phyloP scores from a whole-genome alignment of 805 yeast genomes.

The Starmera quercuum region DNA sequence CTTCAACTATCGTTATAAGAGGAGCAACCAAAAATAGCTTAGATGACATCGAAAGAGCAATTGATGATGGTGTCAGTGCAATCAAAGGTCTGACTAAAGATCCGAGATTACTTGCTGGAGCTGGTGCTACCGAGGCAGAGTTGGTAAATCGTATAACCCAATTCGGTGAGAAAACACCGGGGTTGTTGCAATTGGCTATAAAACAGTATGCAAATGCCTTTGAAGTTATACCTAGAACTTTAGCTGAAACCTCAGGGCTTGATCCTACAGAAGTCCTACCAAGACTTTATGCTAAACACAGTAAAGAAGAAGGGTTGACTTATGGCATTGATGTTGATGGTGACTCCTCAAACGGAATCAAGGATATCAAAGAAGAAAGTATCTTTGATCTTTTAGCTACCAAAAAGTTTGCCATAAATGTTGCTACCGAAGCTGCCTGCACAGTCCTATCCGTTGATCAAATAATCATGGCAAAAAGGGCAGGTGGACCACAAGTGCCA shows the following conservation, averaged over 20 bases:
- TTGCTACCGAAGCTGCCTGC: constrained; percentile 92
- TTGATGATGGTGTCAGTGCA: constrained; percentile 93
- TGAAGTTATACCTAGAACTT: constrained; percentile 86
- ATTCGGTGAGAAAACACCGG: constrained; percentile 92
- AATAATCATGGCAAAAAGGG: constrained; percentile 97
- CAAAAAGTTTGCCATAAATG: constrained; percentile 79
- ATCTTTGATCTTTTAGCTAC: constrained; percentile 75
- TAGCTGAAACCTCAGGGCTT: constrained; percentile 92
- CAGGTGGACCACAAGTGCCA: constrained; percentile 95
- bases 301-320: constrained; percentile 32
- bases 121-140: constrained; percentile 92
- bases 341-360: constrained; percentile 55
- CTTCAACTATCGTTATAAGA: constrained; percentile 88
- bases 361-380: constrained; percentile 61
- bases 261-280: constrained; percentile 88
- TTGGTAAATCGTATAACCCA: constrained; percentile 70
- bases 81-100: constrained; percentile 86
- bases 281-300: constrained; percentile 81
- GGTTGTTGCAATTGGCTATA: constrained; percentile 86
- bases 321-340: constrained; percentile 78
- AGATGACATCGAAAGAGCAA: constrained; percentile 95
- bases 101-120: constrained; percentile 81
- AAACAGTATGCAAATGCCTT: constrained; percentile 92
- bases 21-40: constrained; percentile 93
- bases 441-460: constrained; percentile 92